phyloP scores from a whole-genome alignment of 2,329 filamentous ascomycete species.

The Pseudomassariella vexata region DNA sequence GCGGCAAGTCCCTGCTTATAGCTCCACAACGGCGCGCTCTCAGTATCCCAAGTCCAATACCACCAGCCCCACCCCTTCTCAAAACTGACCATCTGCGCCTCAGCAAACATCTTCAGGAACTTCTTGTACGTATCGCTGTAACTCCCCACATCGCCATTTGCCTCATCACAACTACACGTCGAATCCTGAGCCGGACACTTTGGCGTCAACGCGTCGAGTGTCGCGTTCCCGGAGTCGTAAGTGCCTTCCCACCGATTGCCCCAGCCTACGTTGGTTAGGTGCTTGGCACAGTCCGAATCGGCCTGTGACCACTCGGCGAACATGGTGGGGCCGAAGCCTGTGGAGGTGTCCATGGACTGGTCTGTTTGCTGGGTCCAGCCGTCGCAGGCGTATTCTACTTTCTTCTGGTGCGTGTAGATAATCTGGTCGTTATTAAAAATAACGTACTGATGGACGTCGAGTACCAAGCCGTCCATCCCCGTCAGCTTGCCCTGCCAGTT shows the following conservation, averaged over 20 bases:
- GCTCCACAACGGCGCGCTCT: conserved; percentile 83
- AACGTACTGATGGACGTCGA: conserved; percentile 98
- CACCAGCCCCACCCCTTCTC: conserved; percentile 96
- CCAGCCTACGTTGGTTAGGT: conserved; percentile 83
- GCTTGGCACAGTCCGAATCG: conserved; percentile 85
- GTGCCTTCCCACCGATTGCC: conserved; percentile 93
- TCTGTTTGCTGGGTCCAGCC: conserved; percentile 80
- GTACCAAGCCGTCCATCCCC: conserved; percentile 64
- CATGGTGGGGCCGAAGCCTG: conserved; percentile 87
- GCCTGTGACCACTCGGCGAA: conserved; percentile 98
- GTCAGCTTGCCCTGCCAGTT: conserved; percentile 87
- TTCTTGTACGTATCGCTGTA: conserved; percentile 75
- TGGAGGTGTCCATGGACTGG: conserved; percentile 63
- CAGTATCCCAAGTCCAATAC: conserved; percentile 98
- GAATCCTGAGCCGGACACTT: conserved; percentile 65
- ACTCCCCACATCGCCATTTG: conserved; percentile 64
- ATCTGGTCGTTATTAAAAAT: conserved; percentile 94
- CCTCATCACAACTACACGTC: conserved; percentile 65
- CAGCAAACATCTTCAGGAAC: conserved; percentile 83
- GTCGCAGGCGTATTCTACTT: conserved; percentile 80
- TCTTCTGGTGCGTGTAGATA: conserved; percentile 71
- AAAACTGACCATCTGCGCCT: conserved; percentile 93
- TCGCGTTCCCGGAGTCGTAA: conserved; percentile 60
- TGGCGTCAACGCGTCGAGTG: conserved; percentile 59
- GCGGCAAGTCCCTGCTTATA: conserved; percentile 74